Percentiles rank a stretch among this genome's conserved stretches.
These are phyloP conservation scores for Saraca asoca DNA, from an alignment of 331 rosid species.

Conservation along the genomic window DNA sequence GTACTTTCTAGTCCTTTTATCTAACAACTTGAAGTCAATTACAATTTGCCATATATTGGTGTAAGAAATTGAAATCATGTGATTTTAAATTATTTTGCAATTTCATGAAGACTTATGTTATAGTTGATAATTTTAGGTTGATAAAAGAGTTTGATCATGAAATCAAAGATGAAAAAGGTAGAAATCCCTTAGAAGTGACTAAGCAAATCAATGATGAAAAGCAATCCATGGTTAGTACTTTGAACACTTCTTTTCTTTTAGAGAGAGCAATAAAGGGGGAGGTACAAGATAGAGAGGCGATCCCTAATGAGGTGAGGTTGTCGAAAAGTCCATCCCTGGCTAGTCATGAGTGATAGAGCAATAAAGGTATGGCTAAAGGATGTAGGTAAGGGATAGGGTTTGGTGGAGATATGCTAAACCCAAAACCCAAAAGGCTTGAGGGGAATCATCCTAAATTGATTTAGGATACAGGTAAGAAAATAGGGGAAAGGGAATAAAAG, in stretches of 20 bases:
- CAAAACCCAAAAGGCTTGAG: too few relatives aligned
- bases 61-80: constrained; percentile 12
- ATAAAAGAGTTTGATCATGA: constrained; percentile 95
- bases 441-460: too few relatives aligned
- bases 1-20: constrained; percentile 18
- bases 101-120: constrained; percentile 23
- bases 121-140: constrained; percentile 52
- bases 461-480: too few relatives aligned
- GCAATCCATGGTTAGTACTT: constrained; percentile 77
- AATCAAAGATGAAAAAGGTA: constrained; percentile 83
- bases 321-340: too few relatives aligned
- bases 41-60: constrained; percentile 9
- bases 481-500: too few relatives aligned
- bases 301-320: too few relatives aligned
- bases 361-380: too few relatives aligned
- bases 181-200: constrained; percentile 80
- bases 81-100: constrained; percentile 20
- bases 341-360: too few relatives aligned
- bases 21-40: constrained; percentile 3
- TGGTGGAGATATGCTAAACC: too few relatives aligned
- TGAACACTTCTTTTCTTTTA: constrained; percentile 21
- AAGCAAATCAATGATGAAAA: constrained; percentile 98
- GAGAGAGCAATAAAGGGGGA: too few relatives aligned
- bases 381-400: too few relatives aligned
- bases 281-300: too few relatives aligned